phyloP scores from a whole-genome alignment of 2,329 filamentous ascomycete genomes.

The Nectriaceae sp. region DNA sequence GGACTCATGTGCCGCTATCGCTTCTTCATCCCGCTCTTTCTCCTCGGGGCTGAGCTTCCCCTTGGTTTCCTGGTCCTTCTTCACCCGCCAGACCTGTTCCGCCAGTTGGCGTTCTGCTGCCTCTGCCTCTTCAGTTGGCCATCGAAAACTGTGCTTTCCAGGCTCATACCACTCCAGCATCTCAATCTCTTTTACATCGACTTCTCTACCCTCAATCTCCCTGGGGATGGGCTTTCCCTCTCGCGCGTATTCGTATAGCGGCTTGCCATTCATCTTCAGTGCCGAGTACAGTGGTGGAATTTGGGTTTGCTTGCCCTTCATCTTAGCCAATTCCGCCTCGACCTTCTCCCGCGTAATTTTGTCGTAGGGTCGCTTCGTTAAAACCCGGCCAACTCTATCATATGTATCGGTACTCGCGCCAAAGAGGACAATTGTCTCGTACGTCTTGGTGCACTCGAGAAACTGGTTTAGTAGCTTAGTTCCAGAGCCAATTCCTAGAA shows the following conservation, averaged over 20 bases:
- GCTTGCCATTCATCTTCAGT: conserved; percentile 89
- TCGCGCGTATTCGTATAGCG: conserved; percentile 92
- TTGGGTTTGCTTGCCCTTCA: conserved; percentile 84
- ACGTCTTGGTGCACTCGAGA: conserved; percentile 86
- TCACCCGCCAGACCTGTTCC: conserved; percentile 68
- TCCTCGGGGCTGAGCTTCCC: conserved; percentile 56
- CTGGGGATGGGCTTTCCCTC: conserved; percentile 84
- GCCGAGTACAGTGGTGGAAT: conserved; percentile 92
- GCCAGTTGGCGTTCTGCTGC: conserved; percentile 75
- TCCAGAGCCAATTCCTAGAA: conserved; percentile 82
- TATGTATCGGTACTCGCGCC: conserved; percentile 93
- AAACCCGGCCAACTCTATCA: conserved; percentile 81
- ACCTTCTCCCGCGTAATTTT: conserved; percentile 80
- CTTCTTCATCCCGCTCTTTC: conserved; percentile 56
- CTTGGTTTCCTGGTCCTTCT: conserved; percentile 54
- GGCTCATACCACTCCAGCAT: conserved; percentile 83
- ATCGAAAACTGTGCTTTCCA: conserved; percentile 75
- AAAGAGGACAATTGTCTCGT: conserved; percentile 87
- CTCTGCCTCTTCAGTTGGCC: conserved; percentile 78
- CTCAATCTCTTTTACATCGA: conserved; percentile 77
- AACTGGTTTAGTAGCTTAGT: conserved; percentile 83
- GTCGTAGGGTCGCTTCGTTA: conserved; percentile 72
- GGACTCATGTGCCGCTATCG: conserved; percentile 56
- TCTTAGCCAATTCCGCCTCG: conserved; percentile 72
- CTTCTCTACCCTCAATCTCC: conserved; percentile 78